Conservation (phyloP, 371 early-diverging fungal genomes). For the Apophysomyces sp. region DNA sequence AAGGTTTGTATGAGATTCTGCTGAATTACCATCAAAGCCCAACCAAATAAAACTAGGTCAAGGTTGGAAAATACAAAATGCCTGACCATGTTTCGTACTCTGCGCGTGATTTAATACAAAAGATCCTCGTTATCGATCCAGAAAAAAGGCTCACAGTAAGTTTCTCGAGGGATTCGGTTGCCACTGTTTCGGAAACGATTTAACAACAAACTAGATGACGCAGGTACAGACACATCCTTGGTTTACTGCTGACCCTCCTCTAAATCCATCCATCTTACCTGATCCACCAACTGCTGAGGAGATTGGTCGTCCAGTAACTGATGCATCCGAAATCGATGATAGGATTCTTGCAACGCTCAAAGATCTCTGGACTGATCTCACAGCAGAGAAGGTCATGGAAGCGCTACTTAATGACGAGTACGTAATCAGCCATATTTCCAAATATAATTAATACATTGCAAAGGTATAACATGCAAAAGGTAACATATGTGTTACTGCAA, state of each 20-base stretch:
- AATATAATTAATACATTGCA: not conserved
- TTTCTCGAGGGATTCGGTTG: not conserved
- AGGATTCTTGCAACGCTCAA: constrained; percentile 44
- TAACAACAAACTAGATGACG: constrained; percentile 30
- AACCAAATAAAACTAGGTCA: constrained; percentile 46
- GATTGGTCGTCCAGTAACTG: constrained; percentile 35
- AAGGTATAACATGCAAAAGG: constrained; percentile 55
- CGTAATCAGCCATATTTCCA: not conserved
- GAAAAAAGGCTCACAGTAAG: constrained; percentile 45
- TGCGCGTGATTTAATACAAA: constrained; percentile 60
- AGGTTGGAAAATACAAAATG: constrained; percentile 52
- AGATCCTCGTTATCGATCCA: constrained; percentile 42
- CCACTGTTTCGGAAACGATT: not conserved
- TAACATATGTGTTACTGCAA: constrained; percentile 47
- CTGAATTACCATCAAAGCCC: not conserved
- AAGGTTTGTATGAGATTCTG: constrained; percentile 44
- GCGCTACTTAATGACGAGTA: constrained; percentile 45
- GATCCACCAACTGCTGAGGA: constrained; percentile 41
- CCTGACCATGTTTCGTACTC: constrained; percentile 63
- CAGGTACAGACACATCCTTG: constrained; percentile 44
- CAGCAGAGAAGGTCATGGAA: constrained; percentile 28
- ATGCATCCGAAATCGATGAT: constrained; percentile 39
- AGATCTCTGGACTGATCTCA: constrained; percentile 44
- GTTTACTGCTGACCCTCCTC: constrained; percentile 35
- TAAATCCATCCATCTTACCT: constrained; percentile 32